phyloP scores from a whole-genome alignment of 2,329 filamentous ascomycete species.

The Diaporthe humulicola region DNA sequence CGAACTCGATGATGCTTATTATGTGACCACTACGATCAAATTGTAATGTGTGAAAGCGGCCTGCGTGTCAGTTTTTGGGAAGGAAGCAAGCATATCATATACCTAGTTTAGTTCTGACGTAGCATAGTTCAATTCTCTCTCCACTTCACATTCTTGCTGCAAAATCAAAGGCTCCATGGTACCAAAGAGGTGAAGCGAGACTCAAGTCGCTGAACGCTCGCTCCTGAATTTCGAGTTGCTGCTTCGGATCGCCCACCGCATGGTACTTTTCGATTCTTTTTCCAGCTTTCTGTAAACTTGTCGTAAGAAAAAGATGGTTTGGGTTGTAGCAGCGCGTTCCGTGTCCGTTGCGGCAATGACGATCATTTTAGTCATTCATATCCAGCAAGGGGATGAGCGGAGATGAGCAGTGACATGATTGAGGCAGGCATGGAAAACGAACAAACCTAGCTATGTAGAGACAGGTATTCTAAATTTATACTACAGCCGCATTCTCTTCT shows the following conservation, averaged over 20 bases:
- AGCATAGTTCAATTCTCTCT: constrained; percentile 18
- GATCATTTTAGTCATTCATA: too few relatives aligned
- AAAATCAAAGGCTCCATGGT: not conserved
- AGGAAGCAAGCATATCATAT: constrained; percentile 2
- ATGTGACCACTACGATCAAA: not conserved
- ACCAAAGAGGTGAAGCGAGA: not conserved
- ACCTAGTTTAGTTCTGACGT: constrained; percentile 6
- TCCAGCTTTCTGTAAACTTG: too few relatives aligned
- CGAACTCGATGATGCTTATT: not conserved
- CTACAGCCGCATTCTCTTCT: too few relatives aligned
- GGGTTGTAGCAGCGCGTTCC: too few relatives aligned
- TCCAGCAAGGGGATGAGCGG: too few relatives aligned
- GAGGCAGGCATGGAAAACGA: too few relatives aligned
- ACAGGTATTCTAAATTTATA: too few relatives aligned
- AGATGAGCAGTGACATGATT: too few relatives aligned
- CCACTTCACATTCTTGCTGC: not conserved
- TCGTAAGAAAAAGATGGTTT: too few relatives aligned
- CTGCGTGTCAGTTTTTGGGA: not conserved
- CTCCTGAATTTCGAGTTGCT: not conserved
- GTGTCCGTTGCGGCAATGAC: too few relatives aligned
- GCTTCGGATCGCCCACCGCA: not conserved
- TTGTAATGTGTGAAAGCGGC: constrained; percentile 23
- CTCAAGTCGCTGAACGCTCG: not conserved
- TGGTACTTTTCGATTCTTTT: too few relatives aligned
- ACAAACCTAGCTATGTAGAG: too few relatives aligned